These are phyloP conservation scores for Cylindrotheca closterium DNA, from an alignment of 108 stramenopile species.

Conservation along the genomic window DNA sequence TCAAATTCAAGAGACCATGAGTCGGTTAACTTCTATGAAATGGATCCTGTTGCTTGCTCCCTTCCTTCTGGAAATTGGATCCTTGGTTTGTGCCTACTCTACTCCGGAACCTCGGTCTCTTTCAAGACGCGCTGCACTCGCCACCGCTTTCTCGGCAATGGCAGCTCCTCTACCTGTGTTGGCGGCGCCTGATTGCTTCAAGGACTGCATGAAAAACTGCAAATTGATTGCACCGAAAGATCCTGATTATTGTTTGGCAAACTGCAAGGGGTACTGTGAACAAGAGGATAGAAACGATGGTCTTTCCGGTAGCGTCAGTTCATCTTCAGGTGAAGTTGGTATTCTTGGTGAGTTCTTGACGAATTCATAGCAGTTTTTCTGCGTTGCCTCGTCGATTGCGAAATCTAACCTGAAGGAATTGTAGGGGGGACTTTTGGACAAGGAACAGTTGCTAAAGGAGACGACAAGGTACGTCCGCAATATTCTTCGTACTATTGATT, in stretches of 20 bases:
- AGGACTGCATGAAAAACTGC: conserved; percentile 77
- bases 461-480: conserved; percentile 60
- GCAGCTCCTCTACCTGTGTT: conserved; percentile 2
- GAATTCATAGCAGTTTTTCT: neutral
- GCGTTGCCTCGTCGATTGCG: neutral
- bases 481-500: too few relatives aligned
- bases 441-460: conserved; percentile 77
- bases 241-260: conserved; percentile 51
- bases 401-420: too few relatives aligned
- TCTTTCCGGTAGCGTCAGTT: conserved; percentile 67
- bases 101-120: neutral
- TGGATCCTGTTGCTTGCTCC: too few relatives aligned
- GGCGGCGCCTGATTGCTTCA: conserved; percentile 63
- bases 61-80: too few relatives aligned
- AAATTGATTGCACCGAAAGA: conserved; percentile 77
- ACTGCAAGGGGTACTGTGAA: conserved; percentile 68
- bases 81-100: neutral
- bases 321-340: conserved; percentile 65
- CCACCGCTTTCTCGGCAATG: neutral
- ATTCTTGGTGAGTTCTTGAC: conserved; percentile 47
- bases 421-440: conserved; percentile 28
- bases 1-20: too few relatives aligned
- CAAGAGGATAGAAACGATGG: conserved; percentile 81
- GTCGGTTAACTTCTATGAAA: too few relatives aligned
- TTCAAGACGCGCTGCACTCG: neutral